Evolutionary conservation across 371 early-diverging fungal species (phyloP), one percentile per base, ranked within the genome.

Genomic region (Mortierella sp.): DNA sequence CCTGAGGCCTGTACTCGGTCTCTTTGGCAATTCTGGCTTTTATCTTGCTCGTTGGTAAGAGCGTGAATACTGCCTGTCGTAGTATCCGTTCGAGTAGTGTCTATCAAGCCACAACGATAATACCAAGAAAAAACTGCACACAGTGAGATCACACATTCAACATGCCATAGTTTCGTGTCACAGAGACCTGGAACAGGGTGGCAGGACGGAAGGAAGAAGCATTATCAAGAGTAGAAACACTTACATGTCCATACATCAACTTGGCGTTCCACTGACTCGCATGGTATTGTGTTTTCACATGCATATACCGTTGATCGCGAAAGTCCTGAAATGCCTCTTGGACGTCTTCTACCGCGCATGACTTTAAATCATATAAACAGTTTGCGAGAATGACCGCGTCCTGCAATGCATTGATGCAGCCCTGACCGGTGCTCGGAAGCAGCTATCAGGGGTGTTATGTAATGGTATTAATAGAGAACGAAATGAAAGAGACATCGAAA

Each of bases 341-440:
- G 21, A 58, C 34, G 15, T 57, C 41, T 14, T 65, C 39, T 12
- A 34, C 27, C 7, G 43, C 8, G n/a, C 26, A 23, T 1, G 50
- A 21, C 23, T 9, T 8, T 12, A 58, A 30, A 1, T 57, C 66
- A 21, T 65, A 65, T 4, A 65, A n/a, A 34, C 58, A 65, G 21
- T 65, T 65, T 19, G 59, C 59, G 7, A 65, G 24, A 2, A 65
- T 9, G 17, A 47, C 53, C 1, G 66, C 37, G 34, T 58, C 59
- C 47, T 65, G 66, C 28, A 65, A 9, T 3, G 66, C 59, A 17
- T 39, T 65, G 23, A 65, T 59, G 0, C 52, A 50, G 6, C 60
- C 60, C n/a, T 60, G 60, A 28, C 65, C 65, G 14, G 65, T 49
- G 26, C 57, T 50, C 4, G 56, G 56, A 8, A 56, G 56, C 11